Percentiles rank a stretch among this genome's conserved stretches.
phyloP scores from a whole-genome alignment of 768 basidiomycete species.

The Lentinula sp. region DNA sequence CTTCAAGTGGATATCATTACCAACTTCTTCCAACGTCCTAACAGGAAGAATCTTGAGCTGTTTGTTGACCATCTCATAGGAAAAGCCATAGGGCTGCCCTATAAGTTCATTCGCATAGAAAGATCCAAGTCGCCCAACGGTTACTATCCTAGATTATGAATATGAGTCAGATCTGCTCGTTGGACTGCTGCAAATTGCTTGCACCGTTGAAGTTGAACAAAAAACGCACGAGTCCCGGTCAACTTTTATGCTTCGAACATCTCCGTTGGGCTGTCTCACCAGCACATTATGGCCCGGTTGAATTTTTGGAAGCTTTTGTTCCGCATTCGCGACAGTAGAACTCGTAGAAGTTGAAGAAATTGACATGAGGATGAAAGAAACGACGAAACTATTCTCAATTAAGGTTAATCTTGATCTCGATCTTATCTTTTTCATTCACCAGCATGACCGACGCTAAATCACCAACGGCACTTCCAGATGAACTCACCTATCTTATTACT shows the following conservation, averaged over 20 bases:
- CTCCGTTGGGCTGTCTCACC: constrained; percentile 72
- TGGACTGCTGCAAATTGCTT: constrained; percentile 5
- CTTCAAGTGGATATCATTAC: constrained; percentile 35
- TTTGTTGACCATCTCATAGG: constrained; percentile 80
- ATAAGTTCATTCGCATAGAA: constrained; percentile 77
- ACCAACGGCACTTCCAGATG: constrained; percentile 35
- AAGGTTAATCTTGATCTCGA: background rate
- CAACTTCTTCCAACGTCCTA: constrained; percentile 70
- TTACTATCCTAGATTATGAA: constrained; percentile 45
- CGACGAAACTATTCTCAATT: background rate
- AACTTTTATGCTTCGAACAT: constrained; percentile 68
- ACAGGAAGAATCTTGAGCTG: constrained; percentile 59
- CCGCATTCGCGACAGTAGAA: background rate
- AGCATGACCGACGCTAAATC: background rate
- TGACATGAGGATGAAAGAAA: background rate
- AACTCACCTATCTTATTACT: constrained; percentile 43
- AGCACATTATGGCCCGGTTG: constrained; percentile 73
- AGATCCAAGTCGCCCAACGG: constrained; percentile 80
- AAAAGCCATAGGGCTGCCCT: constrained; percentile 79
- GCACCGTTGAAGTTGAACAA: constrained; percentile 8
- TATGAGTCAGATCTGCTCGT: background rate
- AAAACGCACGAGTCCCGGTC: constrained; percentile 62
- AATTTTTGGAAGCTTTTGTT: constrained; percentile 29
- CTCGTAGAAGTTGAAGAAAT: constrained; percentile 3
- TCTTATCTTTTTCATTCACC: background rate